phyloP scores from a whole-genome alignment of 495 filamentous ascomycete genomes.

The Talaromyces stipitatus region DNA sequence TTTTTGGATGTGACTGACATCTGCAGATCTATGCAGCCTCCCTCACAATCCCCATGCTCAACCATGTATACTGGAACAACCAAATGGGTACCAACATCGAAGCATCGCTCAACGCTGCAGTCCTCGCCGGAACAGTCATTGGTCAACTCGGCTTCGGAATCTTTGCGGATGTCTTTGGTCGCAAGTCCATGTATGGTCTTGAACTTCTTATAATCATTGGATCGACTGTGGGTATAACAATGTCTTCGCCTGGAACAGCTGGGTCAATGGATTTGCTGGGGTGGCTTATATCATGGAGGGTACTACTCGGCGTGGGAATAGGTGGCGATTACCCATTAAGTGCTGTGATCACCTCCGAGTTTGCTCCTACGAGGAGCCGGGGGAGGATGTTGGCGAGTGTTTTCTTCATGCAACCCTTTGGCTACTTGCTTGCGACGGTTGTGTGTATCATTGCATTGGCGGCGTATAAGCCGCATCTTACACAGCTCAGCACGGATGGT shows the following conservation, averaged over 20 bases:
- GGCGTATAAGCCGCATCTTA: conserved; percentile 8
- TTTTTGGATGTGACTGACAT: background rate
- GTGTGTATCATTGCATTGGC: conserved; percentile 22
- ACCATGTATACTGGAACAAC: conserved; percentile 45
- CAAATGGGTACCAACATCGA: conserved; percentile 12
- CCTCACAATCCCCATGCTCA: conserved; percentile 43
- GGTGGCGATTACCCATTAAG: conserved; percentile 40
- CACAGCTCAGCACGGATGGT: background rate
- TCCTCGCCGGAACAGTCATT: conserved; percentile 41
- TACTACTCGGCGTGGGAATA: conserved; percentile 30
- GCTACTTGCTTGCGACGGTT: conserved; percentile 41
- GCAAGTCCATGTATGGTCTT: conserved; percentile 47
- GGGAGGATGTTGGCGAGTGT: conserved; percentile 50
- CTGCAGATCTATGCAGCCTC: conserved; percentile 44
- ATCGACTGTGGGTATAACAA: conserved; percentile 33
- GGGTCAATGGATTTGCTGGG: conserved; percentile 40
- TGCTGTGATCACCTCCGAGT: conserved; percentile 51
- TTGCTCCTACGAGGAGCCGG: conserved; percentile 41
- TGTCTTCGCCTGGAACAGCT: conserved; percentile 17
- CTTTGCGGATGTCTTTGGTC: conserved; percentile 45
- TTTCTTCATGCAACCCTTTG: conserved; percentile 50
- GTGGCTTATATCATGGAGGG: conserved; percentile 43
- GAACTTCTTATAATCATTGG: conserved; percentile 46
- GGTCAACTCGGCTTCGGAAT: conserved; percentile 49
- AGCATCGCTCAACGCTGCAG: conserved; percentile 40